Evolutionary conservation across 768 basidiomycete genomes (phyloP).

Genomic region (Xerocomellus amylosporus): DNA sequence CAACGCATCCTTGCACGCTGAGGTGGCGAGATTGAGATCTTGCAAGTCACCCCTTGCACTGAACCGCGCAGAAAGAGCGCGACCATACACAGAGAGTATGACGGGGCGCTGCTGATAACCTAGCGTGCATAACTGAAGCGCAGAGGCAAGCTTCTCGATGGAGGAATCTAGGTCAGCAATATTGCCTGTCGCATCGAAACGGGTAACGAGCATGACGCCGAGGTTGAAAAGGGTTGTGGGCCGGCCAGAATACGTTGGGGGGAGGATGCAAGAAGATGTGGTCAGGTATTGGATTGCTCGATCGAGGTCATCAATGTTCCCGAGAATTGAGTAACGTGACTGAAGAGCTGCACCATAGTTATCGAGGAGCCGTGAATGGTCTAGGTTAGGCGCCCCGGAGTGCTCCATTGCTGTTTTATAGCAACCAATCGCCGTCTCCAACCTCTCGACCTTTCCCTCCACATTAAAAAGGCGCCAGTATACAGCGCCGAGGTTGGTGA

Average conservation of each 20-base stretch:
- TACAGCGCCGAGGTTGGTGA: conserved; percentile 14
- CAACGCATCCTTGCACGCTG: conserved; percentile 19
- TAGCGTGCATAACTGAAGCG: conserved; percentile 11
- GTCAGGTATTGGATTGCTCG: conserved; percentile 21
- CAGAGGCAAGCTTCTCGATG: conserved; percentile 13
- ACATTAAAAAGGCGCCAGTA: conserved; percentile 2
- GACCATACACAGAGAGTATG: conserved; percentile 12
- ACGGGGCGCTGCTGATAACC: conserved; percentile 1
- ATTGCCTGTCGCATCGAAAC: conserved; percentile 10
- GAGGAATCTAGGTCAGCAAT: conserved; percentile 17
- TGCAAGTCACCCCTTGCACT: conserved; percentile 7
- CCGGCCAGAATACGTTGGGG: conserved; percentile 3
- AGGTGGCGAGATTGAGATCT: conserved; percentile 15
- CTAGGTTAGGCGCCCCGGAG: conserved; percentile 16
- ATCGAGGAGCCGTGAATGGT: conserved; percentile 17
- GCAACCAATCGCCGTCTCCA: conserved; percentile 23
- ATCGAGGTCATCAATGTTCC: conserved; percentile 23
- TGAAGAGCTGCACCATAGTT: conserved; percentile 20
- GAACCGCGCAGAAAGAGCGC: conserved; percentile 16
- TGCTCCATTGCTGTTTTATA: conserved; percentile 14
- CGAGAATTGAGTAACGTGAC: conserved; percentile 11
- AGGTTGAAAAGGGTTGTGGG: conserved; percentile 15
- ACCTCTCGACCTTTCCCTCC: conserved; percentile 12
- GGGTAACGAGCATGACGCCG: not conserved
- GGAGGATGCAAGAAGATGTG: conserved; percentile 16